Conservation (phyloP, 768 basidiomycete genomes). For the Exidia glandulosa region DNA sequence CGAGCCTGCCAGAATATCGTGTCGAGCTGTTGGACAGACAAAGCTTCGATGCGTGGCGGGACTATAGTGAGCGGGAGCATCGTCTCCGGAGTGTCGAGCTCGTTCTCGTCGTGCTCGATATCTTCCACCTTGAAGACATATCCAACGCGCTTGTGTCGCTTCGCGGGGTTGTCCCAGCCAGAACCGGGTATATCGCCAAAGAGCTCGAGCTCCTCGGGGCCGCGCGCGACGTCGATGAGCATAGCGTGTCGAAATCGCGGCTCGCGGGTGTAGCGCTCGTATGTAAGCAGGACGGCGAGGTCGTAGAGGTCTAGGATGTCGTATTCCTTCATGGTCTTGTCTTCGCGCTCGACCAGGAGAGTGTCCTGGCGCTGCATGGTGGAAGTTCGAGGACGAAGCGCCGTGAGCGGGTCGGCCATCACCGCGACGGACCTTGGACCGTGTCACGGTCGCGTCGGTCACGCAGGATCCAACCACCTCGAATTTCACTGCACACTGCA, state of each 20-base stretch:
- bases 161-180: neutral
- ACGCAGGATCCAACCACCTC: too few relatives aligned
- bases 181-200: neutral
- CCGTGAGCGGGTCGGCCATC: too few relatives aligned
- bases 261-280: constrained; percentile 10
- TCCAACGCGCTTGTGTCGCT: neutral
- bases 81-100: constrained; percentile 10
- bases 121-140: neutral
- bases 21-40: constrained; percentile 8
- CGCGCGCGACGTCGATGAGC: constrained; percentile 8
- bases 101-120: neutral
- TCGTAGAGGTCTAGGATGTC: constrained; percentile 10
- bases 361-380: too few relatives aligned
- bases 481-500: too few relatives aligned
- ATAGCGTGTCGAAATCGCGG: constrained; percentile 12
- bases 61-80: constrained; percentile 7
- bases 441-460: too few relatives aligned
- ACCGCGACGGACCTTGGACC: too few relatives aligned
- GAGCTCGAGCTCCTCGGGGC: neutral
- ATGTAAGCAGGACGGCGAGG: constrained; percentile 9
- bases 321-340: neutral
- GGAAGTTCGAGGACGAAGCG: too few relatives aligned
- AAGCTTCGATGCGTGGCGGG: neutral
- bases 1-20: constrained; percentile 14
- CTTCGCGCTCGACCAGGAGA: too few relatives aligned